A percentile compares a stretch with the other conserved stretches of the same genome.
phyloP scores from a whole-genome alignment of 2,329 filamentous ascomycete species.

The Amauroascus niger region DNA sequence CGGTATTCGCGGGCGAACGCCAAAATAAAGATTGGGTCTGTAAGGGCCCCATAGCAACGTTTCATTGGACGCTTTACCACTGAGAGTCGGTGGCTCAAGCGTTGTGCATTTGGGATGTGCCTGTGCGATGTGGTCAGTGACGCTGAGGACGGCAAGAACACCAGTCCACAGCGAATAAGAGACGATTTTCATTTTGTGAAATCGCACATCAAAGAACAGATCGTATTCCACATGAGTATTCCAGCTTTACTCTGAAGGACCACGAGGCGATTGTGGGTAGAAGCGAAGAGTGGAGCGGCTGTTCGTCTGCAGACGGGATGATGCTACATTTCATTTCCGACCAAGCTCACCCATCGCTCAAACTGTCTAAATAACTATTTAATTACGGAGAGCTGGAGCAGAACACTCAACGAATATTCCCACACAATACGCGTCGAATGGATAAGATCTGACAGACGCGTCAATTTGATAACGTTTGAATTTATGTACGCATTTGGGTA shows the following conservation, averaged over 20 bases:
- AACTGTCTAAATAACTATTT: neutral
- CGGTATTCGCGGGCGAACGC: conserved; percentile 69
- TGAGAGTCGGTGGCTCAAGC: conserved; percentile 28
- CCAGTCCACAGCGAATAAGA: conserved; percentile 24
- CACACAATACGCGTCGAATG: too few species aligned
- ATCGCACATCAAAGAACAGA: neutral
- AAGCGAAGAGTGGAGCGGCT: neutral
- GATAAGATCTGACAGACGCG: neutral
- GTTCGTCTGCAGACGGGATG: neutral
- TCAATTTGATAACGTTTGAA: neutral
- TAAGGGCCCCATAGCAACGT: conserved; percentile 95
- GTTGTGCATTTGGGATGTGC: conserved; percentile 17
- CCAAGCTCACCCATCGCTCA: neutral
- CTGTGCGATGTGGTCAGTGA: conserved; percentile 10
- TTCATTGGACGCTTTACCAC: conserved; percentile 54
- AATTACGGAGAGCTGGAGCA: neutral
- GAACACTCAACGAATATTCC: neutral
- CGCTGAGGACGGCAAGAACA: conserved; percentile 17
- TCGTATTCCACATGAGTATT: neutral
- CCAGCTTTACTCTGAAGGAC: neutral
- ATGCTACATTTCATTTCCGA: neutral
- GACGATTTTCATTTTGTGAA: conserved; percentile 17
- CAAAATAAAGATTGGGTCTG: conserved; percentile 88
- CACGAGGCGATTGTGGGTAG: neutral
- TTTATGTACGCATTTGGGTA: neutral